These are phyloP conservation scores for Thalassiosira exigua DNA, from an alignment of 352 stramenopile species.

Conservation along the genomic window DNA sequence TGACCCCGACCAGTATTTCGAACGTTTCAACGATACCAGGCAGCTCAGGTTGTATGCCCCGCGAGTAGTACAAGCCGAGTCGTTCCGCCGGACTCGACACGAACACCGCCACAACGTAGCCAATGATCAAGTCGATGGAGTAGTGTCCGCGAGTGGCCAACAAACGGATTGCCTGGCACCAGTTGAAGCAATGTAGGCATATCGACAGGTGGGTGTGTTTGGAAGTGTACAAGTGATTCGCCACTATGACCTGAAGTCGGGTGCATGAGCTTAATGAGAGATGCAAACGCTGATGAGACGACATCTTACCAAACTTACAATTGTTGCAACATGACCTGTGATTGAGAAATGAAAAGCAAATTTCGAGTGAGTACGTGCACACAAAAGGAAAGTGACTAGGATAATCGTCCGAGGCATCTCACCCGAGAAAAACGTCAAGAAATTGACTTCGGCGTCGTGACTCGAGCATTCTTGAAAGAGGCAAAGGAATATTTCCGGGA, in stretches of 20 bases:
- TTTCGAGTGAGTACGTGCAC: not conserved
- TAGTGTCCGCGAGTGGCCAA: constrained; percentile 69
- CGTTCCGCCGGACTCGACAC: constrained; percentile 31
- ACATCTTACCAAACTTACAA: constrained; percentile 5
- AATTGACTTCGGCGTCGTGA: constrained; percentile 12
- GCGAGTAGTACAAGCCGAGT: constrained; percentile 41
- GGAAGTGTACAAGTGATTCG: constrained; percentile 59
- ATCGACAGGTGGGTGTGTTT: constrained; percentile 25
- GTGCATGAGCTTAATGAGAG: too few relatives aligned
- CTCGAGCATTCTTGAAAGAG: constrained; percentile 31
- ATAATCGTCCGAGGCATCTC: too few relatives aligned
- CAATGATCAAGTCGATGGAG: constrained; percentile 62
- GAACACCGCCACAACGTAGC: constrained; percentile 43
- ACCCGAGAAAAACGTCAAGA: constrained; percentile 39
- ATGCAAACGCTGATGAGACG: constrained; percentile 13
- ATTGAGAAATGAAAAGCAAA: not conserved
- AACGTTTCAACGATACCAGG: constrained; percentile 37
- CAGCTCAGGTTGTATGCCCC: constrained; percentile 12
- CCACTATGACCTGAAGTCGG: constrained; percentile 58
- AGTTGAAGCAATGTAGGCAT: constrained; percentile 59
- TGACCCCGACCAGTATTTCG: constrained; percentile 47
- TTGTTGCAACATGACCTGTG: constrained; percentile 32
- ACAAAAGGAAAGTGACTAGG: too few relatives aligned
- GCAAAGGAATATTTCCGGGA: constrained; percentile 59
- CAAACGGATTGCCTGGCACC: constrained; percentile 52